Conservation (phyloP, 192 early-diverging fungal species). For the Entomortierella lignicola region DNA sequence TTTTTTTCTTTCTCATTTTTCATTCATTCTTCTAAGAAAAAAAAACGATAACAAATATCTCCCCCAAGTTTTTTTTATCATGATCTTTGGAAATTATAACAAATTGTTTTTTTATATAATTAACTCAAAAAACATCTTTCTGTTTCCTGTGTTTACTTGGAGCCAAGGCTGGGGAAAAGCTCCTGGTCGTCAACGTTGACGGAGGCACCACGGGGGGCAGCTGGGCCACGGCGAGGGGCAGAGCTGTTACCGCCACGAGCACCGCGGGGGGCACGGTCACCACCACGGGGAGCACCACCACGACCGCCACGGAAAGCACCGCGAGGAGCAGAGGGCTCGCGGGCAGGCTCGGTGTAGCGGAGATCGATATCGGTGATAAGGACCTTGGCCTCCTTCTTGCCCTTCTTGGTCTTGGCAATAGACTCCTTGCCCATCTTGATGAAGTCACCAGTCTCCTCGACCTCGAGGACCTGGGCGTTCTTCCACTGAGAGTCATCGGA, state of each 20-base stretch:
- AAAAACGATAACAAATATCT: too few relatives aligned
- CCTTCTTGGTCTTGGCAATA: conserved; percentile 55
- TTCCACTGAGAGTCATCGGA: conserved; percentile 88
- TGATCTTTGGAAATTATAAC: too few relatives aligned
- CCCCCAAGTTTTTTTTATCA: too few relatives aligned
- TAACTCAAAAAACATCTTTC: conserved; percentile 14
- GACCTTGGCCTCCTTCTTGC: conserved; percentile 72
- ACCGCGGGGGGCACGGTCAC: conserved; percentile 57
- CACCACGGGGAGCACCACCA: conserved; percentile 56
- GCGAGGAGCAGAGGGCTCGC: conserved; percentile 41
- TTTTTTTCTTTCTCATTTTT: too few relatives aligned
- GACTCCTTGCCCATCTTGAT: conserved; percentile 72
- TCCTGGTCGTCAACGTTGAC: conserved; percentile 81
- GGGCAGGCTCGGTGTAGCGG: conserved; percentile 53
- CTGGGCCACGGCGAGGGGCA: conserved; percentile 37
- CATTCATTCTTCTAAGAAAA: too few relatives aligned
- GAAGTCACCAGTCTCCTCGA: conserved; percentile 81
- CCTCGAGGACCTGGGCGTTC: conserved; percentile 76
- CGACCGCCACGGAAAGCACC: conserved; percentile 52
- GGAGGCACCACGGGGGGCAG: conserved; percentile 54
- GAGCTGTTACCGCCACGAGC: conserved; percentile 53
- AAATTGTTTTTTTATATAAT: conserved; percentile 3
- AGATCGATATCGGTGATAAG: conserved; percentile 85
- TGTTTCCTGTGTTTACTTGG: too few relatives aligned
- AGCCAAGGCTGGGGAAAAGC: conserved; percentile 80